These are phyloP conservation scores for Clonostachys byssicola DNA, from an alignment of 2,329 filamentous ascomycete species.

Conservation along the genomic window DNA sequence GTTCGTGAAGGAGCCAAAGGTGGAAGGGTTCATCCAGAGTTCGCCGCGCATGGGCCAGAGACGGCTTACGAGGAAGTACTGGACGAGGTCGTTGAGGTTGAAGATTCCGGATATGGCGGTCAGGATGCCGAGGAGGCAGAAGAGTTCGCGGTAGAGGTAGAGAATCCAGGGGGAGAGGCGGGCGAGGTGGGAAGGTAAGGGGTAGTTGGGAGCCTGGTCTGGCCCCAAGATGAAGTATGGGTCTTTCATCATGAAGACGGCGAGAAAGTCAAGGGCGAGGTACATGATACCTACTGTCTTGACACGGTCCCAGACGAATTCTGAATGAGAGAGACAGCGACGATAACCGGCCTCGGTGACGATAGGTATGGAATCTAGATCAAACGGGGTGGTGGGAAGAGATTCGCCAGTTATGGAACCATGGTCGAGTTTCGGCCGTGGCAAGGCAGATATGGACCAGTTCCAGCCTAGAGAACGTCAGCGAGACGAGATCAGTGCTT, in stretches of 20 bases:
- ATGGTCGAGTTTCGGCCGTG: constrained; percentile 33
- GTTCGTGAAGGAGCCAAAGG: constrained; percentile 48
- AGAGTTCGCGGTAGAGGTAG: constrained; percentile 48
- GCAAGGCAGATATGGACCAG: constrained; percentile 45
- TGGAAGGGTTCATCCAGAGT: constrained; percentile 48
- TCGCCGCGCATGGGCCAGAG: constrained; percentile 46
- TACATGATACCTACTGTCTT: constrained; percentile 51
- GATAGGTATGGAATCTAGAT: constrained; percentile 33
- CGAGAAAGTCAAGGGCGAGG: constrained; percentile 65
- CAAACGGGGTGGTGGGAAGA: constrained; percentile 25
- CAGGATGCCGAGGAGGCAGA: constrained; percentile 54
- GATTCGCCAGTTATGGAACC: not conserved
- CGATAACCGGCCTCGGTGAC: constrained; percentile 39
- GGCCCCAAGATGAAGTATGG: constrained; percentile 67
- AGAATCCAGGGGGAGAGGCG: constrained; percentile 38
- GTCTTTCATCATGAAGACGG: constrained; percentile 67
- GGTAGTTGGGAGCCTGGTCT: constrained; percentile 18
- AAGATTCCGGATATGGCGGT: constrained; percentile 58
- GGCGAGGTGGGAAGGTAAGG: constrained; percentile 37
- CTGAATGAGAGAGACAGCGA: constrained; percentile 31
- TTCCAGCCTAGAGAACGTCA: constrained; percentile 45
- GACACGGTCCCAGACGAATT: constrained; percentile 41
- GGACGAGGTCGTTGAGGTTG: constrained; percentile 52
- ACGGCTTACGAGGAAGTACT: constrained; percentile 42
- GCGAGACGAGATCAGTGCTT: not conserved